Evolutionary conservation across 495 filamentous ascomycete genomes (phyloP).

Genomic region (Tuber magnatum): DNA sequence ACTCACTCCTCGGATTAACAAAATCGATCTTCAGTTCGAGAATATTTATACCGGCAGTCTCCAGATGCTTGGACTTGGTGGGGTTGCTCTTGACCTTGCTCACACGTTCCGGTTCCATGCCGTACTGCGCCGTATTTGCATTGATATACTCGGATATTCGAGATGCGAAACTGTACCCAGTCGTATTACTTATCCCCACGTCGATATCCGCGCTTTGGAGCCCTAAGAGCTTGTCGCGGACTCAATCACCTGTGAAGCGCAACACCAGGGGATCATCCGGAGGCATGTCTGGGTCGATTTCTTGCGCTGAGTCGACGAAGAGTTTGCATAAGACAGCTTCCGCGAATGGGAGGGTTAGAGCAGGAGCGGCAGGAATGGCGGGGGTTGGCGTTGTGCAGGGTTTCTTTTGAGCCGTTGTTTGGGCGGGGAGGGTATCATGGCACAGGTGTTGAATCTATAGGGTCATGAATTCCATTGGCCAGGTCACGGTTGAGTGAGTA

Average conservation of each 20-base stretch:
- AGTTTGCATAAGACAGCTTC: constrained; percentile 29
- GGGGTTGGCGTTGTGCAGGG: neutral
- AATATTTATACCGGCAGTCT: too few relatives aligned
- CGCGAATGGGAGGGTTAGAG: constrained; percentile 10
- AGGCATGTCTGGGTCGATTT: constrained; percentile 22
- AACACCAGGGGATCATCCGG: constrained; percentile 47
- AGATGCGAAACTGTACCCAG: constrained; percentile 72
- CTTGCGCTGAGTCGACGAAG: constrained; percentile 28
- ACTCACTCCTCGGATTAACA: too few relatives aligned
- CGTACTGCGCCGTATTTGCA: too few relatives aligned
- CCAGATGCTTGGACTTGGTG: constrained; percentile 97
- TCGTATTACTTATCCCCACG: too few relatives aligned
- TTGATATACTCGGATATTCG: constrained; percentile 51
- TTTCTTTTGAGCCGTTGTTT: neutral
- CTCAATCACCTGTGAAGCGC: constrained; percentile 98
- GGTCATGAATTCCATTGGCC: too few relatives aligned
- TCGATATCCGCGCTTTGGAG: constrained; percentile 83
- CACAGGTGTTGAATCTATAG: too few relatives aligned
- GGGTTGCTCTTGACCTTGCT: too few relatives aligned
- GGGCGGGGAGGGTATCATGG: neutral
- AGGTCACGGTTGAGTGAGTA: too few relatives aligned
- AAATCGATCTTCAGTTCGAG: too few relatives aligned
- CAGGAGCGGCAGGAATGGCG: neutral
- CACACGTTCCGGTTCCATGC: constrained; percentile 50
- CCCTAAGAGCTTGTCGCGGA: constrained; percentile 87